Evolutionary conservation across 805 yeast species (phyloP).

Genomic region (Ogataea philodendri): DNA sequence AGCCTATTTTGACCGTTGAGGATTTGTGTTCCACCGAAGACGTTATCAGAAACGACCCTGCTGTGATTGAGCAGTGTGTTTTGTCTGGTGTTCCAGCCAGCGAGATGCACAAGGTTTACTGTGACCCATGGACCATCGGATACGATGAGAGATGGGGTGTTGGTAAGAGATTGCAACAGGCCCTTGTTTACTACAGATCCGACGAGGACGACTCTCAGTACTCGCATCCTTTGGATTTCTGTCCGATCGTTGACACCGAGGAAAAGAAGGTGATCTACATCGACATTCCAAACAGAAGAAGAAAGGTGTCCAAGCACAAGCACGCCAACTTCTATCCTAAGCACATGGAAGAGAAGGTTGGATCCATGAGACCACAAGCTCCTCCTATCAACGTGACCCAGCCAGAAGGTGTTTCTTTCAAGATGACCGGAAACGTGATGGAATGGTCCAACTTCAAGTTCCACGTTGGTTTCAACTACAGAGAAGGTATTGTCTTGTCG

Average conservation of each 20-base stretch:
- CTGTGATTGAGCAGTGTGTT: slow-evolving; percentile 69
- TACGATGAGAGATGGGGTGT: slow-evolving; percentile 75
- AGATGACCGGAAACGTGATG: slow-evolving; percentile 65
- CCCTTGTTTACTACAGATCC: slow-evolving; percentile 72
- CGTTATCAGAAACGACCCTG: slow-evolving; percentile 66
- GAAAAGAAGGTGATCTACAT: slow-evolving; percentile 65
- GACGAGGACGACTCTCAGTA: slow-evolving; percentile 69
- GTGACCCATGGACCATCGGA: slow-evolving; percentile 69
- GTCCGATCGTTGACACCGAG: slow-evolving; percentile 79
- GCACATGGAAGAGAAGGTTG: slow-evolving; percentile 59
- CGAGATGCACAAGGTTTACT: slow-evolving; percentile 59
- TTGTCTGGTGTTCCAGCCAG: slow-evolving; percentile 63
- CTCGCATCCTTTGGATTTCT: slow-evolving; percentile 75
- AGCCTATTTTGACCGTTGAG: slow-evolving; percentile 71
- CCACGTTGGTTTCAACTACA: slow-evolving; percentile 81
- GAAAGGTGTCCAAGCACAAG: slow-evolving; percentile 65
- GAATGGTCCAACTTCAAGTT: slow-evolving; percentile 75
- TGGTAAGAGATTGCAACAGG: slow-evolving; percentile 72
- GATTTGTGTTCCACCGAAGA: slow-evolving; percentile 64
- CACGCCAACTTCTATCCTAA: slow-evolving; percentile 70
- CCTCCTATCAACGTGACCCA: slow-evolving; percentile 72
- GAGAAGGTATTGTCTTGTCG: slow-evolving; percentile 79
- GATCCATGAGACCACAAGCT: slow-evolving; percentile 59
- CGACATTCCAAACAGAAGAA: slow-evolving; percentile 73
- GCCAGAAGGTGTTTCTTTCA: slow-evolving; percentile 81